Evolutionary conservation across 2,329 filamentous ascomycete species (phyloP).

Genomic region (Colletotrichum lindemuthianum): DNA sequence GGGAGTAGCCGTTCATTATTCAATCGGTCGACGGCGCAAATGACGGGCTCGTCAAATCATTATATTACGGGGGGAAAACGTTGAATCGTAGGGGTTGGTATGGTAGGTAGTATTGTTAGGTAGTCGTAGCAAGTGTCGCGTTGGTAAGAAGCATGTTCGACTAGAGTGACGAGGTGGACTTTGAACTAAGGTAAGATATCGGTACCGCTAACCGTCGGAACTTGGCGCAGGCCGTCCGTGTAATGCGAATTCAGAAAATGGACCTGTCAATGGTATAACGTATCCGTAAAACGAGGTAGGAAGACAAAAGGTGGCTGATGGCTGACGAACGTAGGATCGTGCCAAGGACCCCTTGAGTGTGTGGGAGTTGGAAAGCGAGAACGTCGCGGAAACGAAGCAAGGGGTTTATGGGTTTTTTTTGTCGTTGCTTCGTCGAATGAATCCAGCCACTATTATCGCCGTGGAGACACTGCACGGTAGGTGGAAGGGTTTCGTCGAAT

Average conservation of each 20-base stretch:
- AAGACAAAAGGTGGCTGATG: slow-evolving; percentile 26
- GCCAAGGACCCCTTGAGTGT: slow-evolving; percentile 23
- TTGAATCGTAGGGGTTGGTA: slow-evolving; percentile 17
- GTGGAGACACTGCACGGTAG: slow-evolving; percentile 13
- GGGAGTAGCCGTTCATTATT: slow-evolving; percentile 53
- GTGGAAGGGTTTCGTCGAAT: slow-evolving; percentile 1
- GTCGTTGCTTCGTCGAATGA: background rate
- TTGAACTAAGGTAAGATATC: slow-evolving; percentile 1
- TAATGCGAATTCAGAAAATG: slow-evolving; percentile 8
- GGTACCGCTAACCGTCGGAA: slow-evolving; percentile 5
- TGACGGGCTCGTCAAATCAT: slow-evolving; percentile 33
- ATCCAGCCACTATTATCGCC: slow-evolving; percentile 24
- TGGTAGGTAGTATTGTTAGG: background rate
- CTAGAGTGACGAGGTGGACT: background rate
- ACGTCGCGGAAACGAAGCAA: background rate
- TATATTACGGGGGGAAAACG: slow-evolving; percentile 27
- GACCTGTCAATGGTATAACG: slow-evolving; percentile 6
- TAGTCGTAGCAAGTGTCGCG: slow-evolving; percentile 7
- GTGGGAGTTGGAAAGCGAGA: background rate
- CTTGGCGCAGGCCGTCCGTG: background rate
- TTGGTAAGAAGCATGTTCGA: slow-evolving; percentile 27
- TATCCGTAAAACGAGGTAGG: background rate
- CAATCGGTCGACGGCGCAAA: slow-evolving; percentile 11
- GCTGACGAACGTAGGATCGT: slow-evolving; percentile 29
- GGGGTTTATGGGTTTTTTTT: slow-evolving; percentile 19